These are phyloP conservation scores for Paramecium sexaurelia DNA, from an alignment of 73 alveolate genomes.

Conservation along the genomic window DNA sequence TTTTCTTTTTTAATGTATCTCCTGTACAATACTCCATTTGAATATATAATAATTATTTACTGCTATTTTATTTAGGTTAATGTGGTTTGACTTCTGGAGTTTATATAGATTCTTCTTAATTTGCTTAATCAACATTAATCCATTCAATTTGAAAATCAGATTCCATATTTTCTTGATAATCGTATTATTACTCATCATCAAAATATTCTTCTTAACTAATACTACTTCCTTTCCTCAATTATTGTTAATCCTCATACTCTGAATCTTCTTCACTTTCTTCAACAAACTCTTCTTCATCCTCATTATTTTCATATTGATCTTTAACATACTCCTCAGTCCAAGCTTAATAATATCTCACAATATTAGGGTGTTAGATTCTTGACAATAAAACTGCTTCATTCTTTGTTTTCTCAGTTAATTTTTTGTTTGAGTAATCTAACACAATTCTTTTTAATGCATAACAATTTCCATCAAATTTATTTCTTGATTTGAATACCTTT, in stretches of 20 bases:
- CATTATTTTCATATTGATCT: slow-evolving; percentile 61
- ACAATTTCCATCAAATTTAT: slow-evolving; percentile 65
- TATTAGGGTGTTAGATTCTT: slow-evolving; percentile 66
- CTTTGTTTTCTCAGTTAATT: slow-evolving; percentile 45
- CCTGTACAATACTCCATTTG: slow-evolving; percentile 77
- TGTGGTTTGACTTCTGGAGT: not conserved
- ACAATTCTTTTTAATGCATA: slow-evolving; percentile 70
- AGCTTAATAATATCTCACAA: slow-evolving; percentile 70
- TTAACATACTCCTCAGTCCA: slow-evolving; percentile 40
- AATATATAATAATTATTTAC: slow-evolving; percentile 46
- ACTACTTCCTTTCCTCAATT: not conserved
- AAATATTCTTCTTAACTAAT: slow-evolving; percentile 5
- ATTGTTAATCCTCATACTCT: not conserved
- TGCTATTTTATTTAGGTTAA: not conserved
- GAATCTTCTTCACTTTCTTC: slow-evolving; percentile 26
- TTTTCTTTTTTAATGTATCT: slow-evolving; percentile 60
- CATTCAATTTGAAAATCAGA: not conserved
- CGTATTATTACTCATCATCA: not conserved
- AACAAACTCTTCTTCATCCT: slow-evolving; percentile 23
- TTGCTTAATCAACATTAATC: not conserved
- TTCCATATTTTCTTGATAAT: not conserved
- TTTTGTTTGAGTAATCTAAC: slow-evolving; percentile 47
- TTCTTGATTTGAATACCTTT: slow-evolving; percentile 65
- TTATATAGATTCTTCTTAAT: not conserved
- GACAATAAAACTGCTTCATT: slow-evolving; percentile 72